Evolutionary conservation across 306 rosid species (phyloP), one percentile per base, ranked within the genome.

Genomic region (Luffa acutangula): DNA sequence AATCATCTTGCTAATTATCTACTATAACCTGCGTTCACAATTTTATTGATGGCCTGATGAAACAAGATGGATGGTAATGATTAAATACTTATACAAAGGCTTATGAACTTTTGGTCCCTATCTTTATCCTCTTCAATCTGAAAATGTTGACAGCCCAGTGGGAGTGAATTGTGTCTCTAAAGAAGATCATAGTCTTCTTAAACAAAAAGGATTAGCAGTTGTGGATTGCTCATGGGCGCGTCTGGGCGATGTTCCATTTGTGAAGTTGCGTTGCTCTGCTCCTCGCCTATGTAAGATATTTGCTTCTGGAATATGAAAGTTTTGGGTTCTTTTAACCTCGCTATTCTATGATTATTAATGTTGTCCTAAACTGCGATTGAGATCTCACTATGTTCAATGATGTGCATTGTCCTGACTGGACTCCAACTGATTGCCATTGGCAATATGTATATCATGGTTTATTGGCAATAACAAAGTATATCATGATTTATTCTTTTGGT

Each of bases 171-270:
- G 97, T 65, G 96, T 95, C 83, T 95, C 97, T 36, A 92, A 90
- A 87, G 97, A 95, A 81, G 98, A 92, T 91, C 79, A 70, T 78
- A 81, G 86, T 78, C 82, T 91, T 81, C 84, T 95, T 37, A 76
- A 90, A 85, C 84, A 63, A 64, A 95, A 80, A 84, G 98, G 98
- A 72, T 83, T 95, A 81, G 98, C 98, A 33, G 97, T 95, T 67
- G 97, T 95, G 82, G 98, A 95, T 86, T 95, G 98, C 88, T 95
- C 98, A 58, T 91, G 98, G 98, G 97, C 97, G 48, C 97, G 97
- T 62, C 83, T 95, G 81, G 89, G 86, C 81, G 97, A 95, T 14
- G 98, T 95, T 71, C 97, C 97, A 13, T 95, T 95, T 79, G 96
- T 87, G 82, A 92, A 85, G 87, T 87, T 92, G 81, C 97, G 97